phyloP scores from a whole-genome alignment of 345 rosid genomes.

The Hevea brasiliensis region DNA sequence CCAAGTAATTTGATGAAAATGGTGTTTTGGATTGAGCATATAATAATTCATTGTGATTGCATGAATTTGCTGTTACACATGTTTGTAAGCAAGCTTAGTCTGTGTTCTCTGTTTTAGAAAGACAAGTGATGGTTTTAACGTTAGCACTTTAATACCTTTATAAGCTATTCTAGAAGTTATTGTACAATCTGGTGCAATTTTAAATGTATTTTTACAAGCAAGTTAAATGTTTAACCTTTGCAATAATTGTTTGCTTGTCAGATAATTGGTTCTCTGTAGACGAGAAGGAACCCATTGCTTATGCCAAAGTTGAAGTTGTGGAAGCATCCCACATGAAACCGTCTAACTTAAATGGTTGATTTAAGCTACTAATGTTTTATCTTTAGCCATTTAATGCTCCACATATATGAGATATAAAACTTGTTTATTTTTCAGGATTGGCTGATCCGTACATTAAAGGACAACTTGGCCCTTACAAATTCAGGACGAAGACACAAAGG shows the following conservation, averaged over 20 bases:
- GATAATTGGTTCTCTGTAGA: constrained; percentile 80
- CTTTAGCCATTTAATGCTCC: constrained; percentile 4
- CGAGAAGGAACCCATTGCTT: constrained; percentile 76
- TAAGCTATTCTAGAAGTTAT: background rate
- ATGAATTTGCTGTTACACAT: no score
- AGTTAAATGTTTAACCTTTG: background rate
- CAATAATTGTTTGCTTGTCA: constrained; percentile 34
- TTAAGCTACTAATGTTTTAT: constrained; percentile 1
- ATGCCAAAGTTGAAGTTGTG: constrained; percentile 72
- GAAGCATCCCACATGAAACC: constrained; percentile 86
- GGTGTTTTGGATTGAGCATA: no score
- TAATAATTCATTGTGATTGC: no score
- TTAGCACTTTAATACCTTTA: background rate
- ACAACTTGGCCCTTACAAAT: constrained; percentile 71
- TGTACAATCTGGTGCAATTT: no score
- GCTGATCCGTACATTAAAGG: constrained; percentile 98
- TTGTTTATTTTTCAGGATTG: constrained; percentile 57
- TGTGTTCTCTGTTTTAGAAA: background rate
- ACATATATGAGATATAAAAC: background rate
- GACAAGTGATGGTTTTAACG: background rate
- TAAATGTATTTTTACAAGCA: no score
- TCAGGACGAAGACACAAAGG: constrained; percentile 64
- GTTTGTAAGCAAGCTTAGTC: background rate
- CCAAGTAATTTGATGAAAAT: no score
- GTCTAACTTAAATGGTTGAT: constrained; percentile 78